Conservation (phyloP, 2,329 filamentous ascomycete species). For the Fulvia fulva region DNA sequence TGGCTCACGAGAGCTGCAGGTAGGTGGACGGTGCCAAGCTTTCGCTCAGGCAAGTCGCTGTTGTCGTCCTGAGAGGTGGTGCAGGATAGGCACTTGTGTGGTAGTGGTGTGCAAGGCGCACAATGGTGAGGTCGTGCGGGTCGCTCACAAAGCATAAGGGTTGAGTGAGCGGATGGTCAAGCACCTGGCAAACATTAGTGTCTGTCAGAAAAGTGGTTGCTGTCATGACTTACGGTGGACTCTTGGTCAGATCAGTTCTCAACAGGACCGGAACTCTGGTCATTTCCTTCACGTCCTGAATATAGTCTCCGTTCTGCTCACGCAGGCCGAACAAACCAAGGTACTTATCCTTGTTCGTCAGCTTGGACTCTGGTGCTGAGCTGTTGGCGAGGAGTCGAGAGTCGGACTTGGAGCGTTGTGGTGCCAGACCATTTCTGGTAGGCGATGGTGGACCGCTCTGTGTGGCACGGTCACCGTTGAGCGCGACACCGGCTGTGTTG, state of each 20-base stretch:
- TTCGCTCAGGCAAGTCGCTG: constrained; percentile 14
- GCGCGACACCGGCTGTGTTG: constrained; percentile 82
- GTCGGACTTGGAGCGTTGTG: constrained; percentile 88
- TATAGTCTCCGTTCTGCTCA: constrained; percentile 91
- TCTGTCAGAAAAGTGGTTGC: constrained; percentile 36
- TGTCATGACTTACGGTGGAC: constrained; percentile 80
- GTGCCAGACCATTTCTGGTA: constrained; percentile 66
- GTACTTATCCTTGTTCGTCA: constrained; percentile 95
- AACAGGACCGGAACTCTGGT: constrained; percentile 94
- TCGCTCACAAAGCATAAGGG: constrained; percentile 60
- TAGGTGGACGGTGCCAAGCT: constrained; percentile 9
- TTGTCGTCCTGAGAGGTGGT: constrained; percentile 16
- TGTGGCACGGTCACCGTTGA: constrained; percentile 76
- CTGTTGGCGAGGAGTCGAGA: constrained; percentile 73
- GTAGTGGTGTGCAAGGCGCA: constrained; percentile 1
- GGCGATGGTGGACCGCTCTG: constrained; percentile 95
- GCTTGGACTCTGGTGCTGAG: constrained; percentile 71
- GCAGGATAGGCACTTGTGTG: constrained; percentile 10
- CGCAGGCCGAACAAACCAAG: constrained; percentile 81
- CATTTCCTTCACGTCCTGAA: constrained; percentile 98
- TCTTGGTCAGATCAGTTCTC: constrained; percentile 98
- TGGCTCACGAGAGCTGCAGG: constrained; percentile 12
- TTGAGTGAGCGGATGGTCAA: constrained; percentile 80
- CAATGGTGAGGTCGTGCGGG: not conserved
- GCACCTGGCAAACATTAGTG: constrained; percentile 52